Percentiles rank a stretch among this genome's conserved stretches.
Evolutionary conservation across 1,284 basidiomycete species (phyloP).

Genomic region (Laetiporus sulphureus): DNA sequence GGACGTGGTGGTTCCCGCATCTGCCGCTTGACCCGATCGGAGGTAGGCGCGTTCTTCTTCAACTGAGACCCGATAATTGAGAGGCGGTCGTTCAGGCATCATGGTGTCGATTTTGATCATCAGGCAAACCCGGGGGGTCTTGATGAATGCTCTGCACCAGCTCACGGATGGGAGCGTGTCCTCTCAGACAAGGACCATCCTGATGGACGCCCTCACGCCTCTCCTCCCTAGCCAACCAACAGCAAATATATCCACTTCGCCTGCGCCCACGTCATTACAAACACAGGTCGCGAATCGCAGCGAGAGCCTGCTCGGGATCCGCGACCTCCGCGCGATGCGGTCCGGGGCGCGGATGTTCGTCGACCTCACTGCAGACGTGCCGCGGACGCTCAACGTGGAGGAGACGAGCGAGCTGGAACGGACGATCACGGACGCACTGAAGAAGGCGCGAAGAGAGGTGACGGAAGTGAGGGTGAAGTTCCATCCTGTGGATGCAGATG

Average conservation of each 20-base stretch:
- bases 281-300: constrained; percentile 8
- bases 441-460: constrained; percentile 62
- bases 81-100: constrained; percentile 43
- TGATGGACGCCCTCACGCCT: constrained; percentile 49
- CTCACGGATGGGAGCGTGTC: constrained; percentile 84
- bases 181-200: constrained; percentile 41
- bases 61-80: constrained; percentile 5
- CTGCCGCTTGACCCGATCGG: constrained; percentile 92
- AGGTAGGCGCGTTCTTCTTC: constrained; percentile 38
- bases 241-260: constrained; percentile 13
- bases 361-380: constrained; percentile 68
- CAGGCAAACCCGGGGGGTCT: constrained; percentile 72
- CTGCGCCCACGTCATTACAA: constrained; percentile 20
- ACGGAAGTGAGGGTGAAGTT: constrained; percentile 77
- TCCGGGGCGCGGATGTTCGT: constrained; percentile 73
- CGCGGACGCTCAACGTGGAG: constrained; percentile 49
- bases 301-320: constrained; percentile 39
- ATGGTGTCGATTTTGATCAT: constrained; percentile 89
- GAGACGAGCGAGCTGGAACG: constrained; percentile 57
- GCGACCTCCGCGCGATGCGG: constrained; percentile 68
- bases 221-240: constrained; percentile 34
- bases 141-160: constrained; percentile 73
- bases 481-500: constrained; percentile 31
- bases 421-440: constrained; percentile 55
- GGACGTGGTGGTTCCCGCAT: constrained; percentile 79